Evolutionary conservation across 2,329 filamentous ascomycete genomes (phyloP).

Genomic region (Colletotrichum sp.): DNA sequence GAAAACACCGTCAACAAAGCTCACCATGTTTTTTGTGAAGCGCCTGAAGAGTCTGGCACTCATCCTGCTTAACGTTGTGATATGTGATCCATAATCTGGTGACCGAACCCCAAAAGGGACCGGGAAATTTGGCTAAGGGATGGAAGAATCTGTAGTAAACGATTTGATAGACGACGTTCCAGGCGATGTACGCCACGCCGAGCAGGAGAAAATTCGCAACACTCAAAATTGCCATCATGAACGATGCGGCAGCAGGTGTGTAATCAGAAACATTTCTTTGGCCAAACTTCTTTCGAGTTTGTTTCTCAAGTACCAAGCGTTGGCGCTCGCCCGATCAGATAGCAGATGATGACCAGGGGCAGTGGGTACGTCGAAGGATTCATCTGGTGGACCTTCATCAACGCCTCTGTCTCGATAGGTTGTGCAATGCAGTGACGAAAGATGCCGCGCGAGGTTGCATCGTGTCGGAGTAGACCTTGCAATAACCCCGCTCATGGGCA

Average conservation of each 20-base stretch:
- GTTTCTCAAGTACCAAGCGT: not conserved
- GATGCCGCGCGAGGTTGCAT: not conserved
- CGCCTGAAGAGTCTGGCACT: constrained; percentile 43
- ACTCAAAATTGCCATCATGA: constrained; percentile 39
- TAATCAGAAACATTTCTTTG: not conserved
- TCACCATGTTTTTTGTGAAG: constrained; percentile 55
- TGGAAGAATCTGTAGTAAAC: constrained; percentile 57
- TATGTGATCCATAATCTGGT: constrained; percentile 60
- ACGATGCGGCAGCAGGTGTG: not conserved
- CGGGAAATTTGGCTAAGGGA: constrained; percentile 56
- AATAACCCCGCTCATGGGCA: not conserved
- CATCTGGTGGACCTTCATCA: not conserved
- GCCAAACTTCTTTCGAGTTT: not conserved
- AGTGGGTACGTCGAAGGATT: not conserved
- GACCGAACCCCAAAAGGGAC: constrained; percentile 59
- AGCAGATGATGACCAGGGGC: not conserved
- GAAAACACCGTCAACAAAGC: not conserved
- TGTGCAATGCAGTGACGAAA: not conserved
- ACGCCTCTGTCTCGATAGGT: not conserved
- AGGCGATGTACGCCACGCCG: constrained; percentile 33
- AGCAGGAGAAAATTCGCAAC: constrained; percentile 36
- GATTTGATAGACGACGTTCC: constrained; percentile 46
- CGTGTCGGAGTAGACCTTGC: not conserved
- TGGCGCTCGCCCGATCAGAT: not conserved
- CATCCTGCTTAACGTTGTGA: constrained; percentile 52